A percentile compares a stretch with the other conserved stretches of the same genome.
Conservation (phyloP, 495 filamentous ascomycete genomes). For the Tuber indicum region DNA sequence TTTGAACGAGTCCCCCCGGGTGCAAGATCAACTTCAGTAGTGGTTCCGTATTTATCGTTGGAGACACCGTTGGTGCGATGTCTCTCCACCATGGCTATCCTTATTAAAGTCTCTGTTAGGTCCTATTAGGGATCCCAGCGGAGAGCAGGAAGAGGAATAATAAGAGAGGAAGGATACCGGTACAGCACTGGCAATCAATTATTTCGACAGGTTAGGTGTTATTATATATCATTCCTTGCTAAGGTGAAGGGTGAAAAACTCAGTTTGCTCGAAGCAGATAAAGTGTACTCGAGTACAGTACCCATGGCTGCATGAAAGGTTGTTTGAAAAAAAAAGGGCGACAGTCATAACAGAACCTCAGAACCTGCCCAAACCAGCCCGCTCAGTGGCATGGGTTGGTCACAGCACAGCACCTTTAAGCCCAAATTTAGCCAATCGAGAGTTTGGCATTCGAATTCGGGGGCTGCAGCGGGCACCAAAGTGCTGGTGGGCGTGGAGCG, state of each 20-base stretch:
- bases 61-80: not conserved
- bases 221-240: not conserved
- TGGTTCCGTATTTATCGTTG: not conserved
- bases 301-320: not conserved
- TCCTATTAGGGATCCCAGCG: not conserved
- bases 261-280: not conserved
- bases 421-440: constrained; percentile 32
- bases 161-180: not conserved
- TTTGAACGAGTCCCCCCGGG: not conserved
- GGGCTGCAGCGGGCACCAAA: constrained; percentile 28
- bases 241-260: not conserved
- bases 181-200: not conserved
- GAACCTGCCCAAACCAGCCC: constrained; percentile 33
- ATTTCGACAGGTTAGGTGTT: not conserved
- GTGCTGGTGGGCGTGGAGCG: constrained; percentile 34
- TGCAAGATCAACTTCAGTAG: not conserved
- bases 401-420: constrained; percentile 17
- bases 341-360: constrained; percentile 25
- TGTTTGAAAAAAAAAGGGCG: constrained; percentile 18
- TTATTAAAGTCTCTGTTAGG: not conserved
- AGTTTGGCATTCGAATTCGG: constrained; percentile 10
- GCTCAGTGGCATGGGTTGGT: constrained; percentile 26
- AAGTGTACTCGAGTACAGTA: not conserved
- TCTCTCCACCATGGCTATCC: not conserved
- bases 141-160: not conserved